Conservation (phyloP, 163 green algal species). For the Chloromonas sp. region DNA sequence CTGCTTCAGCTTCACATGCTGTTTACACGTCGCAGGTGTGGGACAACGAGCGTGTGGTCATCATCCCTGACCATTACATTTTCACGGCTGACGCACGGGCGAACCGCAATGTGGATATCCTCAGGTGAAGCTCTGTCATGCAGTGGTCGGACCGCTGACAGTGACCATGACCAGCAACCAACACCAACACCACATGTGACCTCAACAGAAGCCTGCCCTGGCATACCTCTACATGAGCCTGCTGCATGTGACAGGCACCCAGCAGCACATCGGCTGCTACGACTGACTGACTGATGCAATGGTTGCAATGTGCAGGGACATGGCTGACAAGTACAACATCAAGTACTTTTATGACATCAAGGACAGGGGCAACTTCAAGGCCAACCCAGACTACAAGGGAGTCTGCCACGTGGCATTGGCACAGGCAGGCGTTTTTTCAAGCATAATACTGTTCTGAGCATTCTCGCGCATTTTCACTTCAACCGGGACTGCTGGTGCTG, state of each 20-base stretch:
- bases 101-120: constrained; percentile 96
- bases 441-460: too few species aligned
- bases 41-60: constrained; percentile 84
- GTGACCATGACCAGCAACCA: too few species aligned
- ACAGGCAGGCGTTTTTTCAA: constrained; percentile 53
- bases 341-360: constrained; percentile 99
- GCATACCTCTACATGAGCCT: too few species aligned
- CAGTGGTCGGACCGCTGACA: too few species aligned
- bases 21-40: constrained; percentile 62
- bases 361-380: constrained; percentile 83
- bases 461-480: too few species aligned
- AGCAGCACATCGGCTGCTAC: too few species aligned
- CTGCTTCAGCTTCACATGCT: background rate
- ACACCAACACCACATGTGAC: too few species aligned
- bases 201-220: too few species aligned
- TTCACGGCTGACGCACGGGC: constrained; percentile 90
- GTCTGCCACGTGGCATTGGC: constrained; percentile 89
- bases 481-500: too few species aligned
- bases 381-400: constrained; percentile 97
- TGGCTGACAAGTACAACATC: constrained; percentile 89
- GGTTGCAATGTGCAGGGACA: constrained; percentile 49
- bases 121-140: constrained; percentile 38
- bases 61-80: constrained; percentile 98
- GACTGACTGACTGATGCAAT: too few species aligned
- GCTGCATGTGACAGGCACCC: too few species aligned